Conservation (phyloP, 2,329 filamentous ascomycete species). For the Hymenoscyphus linearis region DNA sequence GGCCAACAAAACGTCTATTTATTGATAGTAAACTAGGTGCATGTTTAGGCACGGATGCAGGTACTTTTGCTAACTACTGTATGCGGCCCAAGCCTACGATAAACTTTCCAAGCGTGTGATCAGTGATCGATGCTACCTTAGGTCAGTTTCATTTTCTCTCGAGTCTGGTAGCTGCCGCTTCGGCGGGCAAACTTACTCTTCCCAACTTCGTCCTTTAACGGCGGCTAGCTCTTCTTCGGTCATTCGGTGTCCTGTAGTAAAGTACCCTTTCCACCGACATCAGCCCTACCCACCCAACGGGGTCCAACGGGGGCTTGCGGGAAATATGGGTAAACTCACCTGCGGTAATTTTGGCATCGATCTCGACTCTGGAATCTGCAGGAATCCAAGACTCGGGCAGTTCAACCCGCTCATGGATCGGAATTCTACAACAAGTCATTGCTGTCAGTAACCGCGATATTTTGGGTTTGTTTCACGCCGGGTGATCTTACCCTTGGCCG, state of each 20-base stretch:
- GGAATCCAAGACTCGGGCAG: constrained; percentile 93
- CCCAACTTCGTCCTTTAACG: constrained; percentile 88
- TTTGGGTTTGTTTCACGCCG: not conserved
- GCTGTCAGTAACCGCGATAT: constrained; percentile 5
- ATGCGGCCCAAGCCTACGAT: constrained; percentile 13
- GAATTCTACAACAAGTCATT: constrained; percentile 49
- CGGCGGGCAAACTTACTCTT: constrained; percentile 53
- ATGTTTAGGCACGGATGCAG: constrained; percentile 14
- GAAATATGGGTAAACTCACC: constrained; percentile 44
- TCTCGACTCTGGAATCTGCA: constrained; percentile 92
- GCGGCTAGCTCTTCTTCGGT: constrained; percentile 78
- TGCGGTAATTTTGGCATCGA: constrained; percentile 96
- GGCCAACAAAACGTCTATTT: not conserved
- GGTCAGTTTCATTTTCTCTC: constrained; percentile 7
- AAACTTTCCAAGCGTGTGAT: constrained; percentile 21
- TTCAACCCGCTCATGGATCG: constrained; percentile 83
- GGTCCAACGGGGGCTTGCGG: too few species aligned
- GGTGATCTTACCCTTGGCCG: constrained; percentile 56
- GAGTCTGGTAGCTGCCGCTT: constrained; percentile 5
- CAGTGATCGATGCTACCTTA: constrained; percentile 31
- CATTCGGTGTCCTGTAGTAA: constrained; percentile 87
- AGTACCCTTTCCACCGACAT: constrained; percentile 48
- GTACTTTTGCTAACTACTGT: constrained; percentile 4
- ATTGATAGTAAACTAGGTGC: not conserved
- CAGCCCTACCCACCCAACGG: constrained; percentile 27